Evolutionary conservation across 2,329 filamentous ascomycete species (phyloP).

Genomic region (Penicillium sp.): DNA sequence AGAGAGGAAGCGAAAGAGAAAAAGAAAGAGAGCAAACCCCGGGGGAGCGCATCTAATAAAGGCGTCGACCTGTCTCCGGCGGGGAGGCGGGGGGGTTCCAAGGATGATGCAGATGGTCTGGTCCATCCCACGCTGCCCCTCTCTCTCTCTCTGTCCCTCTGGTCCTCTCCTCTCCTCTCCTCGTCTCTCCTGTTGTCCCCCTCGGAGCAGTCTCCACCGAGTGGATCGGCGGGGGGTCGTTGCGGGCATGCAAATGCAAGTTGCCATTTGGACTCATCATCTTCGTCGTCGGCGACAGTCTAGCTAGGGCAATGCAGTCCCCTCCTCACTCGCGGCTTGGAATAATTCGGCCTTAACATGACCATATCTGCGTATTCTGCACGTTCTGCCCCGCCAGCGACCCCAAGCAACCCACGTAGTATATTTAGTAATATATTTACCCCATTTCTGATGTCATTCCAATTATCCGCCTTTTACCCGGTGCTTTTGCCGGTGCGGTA

Average conservation of each 20-base stretch:
- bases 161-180: too few relatives aligned
- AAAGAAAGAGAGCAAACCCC: conserved; percentile 6
- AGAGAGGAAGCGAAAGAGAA: conserved; percentile 12
- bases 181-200: conserved; percentile 1
- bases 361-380: background rate
- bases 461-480: conserved; percentile 16
- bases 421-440: too few relatives aligned
- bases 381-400: background rate
- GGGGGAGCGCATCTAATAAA: conserved; percentile 13
- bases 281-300: background rate
- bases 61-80: conserved; percentile 10
- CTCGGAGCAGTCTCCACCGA: conserved; percentile 29
- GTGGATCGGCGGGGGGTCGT: background rate
- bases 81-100: conserved; percentile 22
- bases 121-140: conserved; percentile 21
- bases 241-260: background rate
- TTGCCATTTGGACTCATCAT: background rate
- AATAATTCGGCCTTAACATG: too few relatives aligned
- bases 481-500: conserved; percentile 6
- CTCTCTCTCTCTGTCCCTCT: too few relatives aligned
- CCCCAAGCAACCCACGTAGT: background rate
- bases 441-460: conserved; percentile 15
- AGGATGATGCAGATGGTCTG: conserved; percentile 2
- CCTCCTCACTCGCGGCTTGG: too few relatives aligned
- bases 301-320: too few relatives aligned